Base-by-base conservation (phyloP, 2,329 filamentous ascomycete species). In the Fusarium globosum region DNA sequence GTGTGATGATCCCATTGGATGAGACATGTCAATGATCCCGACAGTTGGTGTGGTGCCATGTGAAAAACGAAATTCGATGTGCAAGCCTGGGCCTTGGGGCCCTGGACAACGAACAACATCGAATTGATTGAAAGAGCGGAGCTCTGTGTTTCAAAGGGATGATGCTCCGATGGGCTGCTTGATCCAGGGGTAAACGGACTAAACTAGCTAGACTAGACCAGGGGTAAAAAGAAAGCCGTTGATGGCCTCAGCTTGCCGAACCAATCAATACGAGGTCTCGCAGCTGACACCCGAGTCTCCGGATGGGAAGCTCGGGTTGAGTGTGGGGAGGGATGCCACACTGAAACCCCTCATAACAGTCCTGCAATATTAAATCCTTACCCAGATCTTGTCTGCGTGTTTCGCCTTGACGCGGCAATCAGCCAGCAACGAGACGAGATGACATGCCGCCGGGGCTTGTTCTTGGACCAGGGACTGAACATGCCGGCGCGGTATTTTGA, bases 301-400 rank as follows among this genome's bases (percentile, higher is more conserved):
- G 57, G 70, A 56, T 56, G 46, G 51, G 59, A 30, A 36, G 28
- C 30, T 41, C 59, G 58, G 38, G 55, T 42, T 33, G 45, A 65
- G 46, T 65, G 70, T 73, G 71, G 64, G 67, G 71, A 60, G 55
- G 49, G 42, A 58, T 71, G 71, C 35, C 71, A 74, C 71, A 74
- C 71, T 74, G 67, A 73, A 68, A 73, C 71, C 53, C 61, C 23
- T 63, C 46, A 53, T 45, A 36, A 33, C 26, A 42, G 42, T 73
- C 71, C 71, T 74, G 61, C 38, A 73, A 73, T 73, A 35, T 61
- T 48, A 71, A 28, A 43, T 23, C 26, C 26, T 48, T 59, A 52
- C 33, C 48, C 45, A 65, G 59, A 71, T 63, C 58, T 74, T 55
- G 53, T 20, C 59, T 52, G 38, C 49, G 45, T 42, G 71, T 73